Base-by-base conservation (phyloP, 2,329 filamentous ascomycete species). In the Alternaria novae-zelandiae region DNA sequence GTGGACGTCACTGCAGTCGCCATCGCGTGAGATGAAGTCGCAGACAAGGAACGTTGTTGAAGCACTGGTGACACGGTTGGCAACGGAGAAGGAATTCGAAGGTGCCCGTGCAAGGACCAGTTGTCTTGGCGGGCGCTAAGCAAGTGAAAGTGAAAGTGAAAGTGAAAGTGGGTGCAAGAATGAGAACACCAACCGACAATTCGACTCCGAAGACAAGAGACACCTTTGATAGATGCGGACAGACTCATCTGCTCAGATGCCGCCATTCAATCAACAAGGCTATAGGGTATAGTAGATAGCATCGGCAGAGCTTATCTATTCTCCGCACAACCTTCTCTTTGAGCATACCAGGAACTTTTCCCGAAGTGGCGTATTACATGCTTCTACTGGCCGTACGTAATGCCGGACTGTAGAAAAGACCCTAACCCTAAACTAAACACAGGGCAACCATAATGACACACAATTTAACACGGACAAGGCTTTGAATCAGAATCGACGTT, bases 41-140 rank as follows among this genome's bases (percentile, higher is more conserved):
- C 1, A 2, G 2, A 41, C 4, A 41, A 41, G 32, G 2, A 9
- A 15, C 0, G 13, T 36, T 0, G 30, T 0, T 4, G 13, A 15
- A 4, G 30, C 1, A 2, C 1, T 36, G 13, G 30, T 36, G 13
- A 36, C 13, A 4, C 7, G 30, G 7, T 36, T 0, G 0, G 13
- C 3, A 15, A 36, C 9, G 3, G 13, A 36, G 30, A 8, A 4
- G 30, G 30, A 7, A 41, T 3, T 41, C 5, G 0, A 4, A 41
- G 15, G 15, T 41, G 5, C 32, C 4, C 8, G 15, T n/a, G 32
- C 32, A 41, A 41, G 4, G 2, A n/a, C 32, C 5, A n/a, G 2
- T 41, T 41, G 32, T 41, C 15, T 41, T 41, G 32, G 32, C 32
- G 32, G n/a, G n/a, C n/a, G n/a, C n/a, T n/a, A n/a, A n/a, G n/a